Evolutionary conservation across 306 rosid species (phyloP).

Genomic region (Ormosia semicastrata): DNA sequence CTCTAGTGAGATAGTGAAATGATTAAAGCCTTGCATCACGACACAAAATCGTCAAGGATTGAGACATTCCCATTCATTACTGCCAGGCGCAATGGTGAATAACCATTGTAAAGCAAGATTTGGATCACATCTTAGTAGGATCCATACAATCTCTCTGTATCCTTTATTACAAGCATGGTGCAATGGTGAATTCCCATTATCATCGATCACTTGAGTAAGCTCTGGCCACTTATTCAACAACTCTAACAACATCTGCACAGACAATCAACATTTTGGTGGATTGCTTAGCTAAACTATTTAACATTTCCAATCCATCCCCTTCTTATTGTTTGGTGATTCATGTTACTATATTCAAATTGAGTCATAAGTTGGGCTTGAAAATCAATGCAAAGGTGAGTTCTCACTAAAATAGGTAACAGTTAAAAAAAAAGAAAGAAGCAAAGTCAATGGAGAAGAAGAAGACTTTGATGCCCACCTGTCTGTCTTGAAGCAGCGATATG

Average conservation of each 20-base stretch:
- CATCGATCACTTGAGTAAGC: slow-evolving; percentile 40
- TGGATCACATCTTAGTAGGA: slow-evolving; percentile 48
- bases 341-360: not conserved
- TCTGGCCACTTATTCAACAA: slow-evolving; percentile 46
- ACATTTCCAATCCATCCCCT: not conserved
- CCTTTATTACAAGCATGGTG: slow-evolving; percentile 53
- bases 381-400: no score
- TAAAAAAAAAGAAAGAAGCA: no score
- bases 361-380: no score
- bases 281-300: not conserved
- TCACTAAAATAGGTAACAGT: no score
- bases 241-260: slow-evolving; percentile 59
- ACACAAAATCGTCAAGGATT: slow-evolving; percentile 53
- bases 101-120: slow-evolving; percentile 49
- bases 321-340: not conserved
- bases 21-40: slow-evolving; percentile 45
- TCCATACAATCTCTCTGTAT: slow-evolving; percentile 50
- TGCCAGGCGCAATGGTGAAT: slow-evolving; percentile 70
- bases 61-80: slow-evolving; percentile 52
- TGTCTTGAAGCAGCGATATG: no score
- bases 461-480: no score
- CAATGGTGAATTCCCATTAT: slow-evolving; percentile 56
- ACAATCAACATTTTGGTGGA: not conserved
- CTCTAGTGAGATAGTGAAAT: slow-evolving; percentile 49
- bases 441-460: no score